Evolutionary conservation across 2,329 filamentous ascomycete genomes (phyloP).

Genomic region (Alternaria arborescens): DNA sequence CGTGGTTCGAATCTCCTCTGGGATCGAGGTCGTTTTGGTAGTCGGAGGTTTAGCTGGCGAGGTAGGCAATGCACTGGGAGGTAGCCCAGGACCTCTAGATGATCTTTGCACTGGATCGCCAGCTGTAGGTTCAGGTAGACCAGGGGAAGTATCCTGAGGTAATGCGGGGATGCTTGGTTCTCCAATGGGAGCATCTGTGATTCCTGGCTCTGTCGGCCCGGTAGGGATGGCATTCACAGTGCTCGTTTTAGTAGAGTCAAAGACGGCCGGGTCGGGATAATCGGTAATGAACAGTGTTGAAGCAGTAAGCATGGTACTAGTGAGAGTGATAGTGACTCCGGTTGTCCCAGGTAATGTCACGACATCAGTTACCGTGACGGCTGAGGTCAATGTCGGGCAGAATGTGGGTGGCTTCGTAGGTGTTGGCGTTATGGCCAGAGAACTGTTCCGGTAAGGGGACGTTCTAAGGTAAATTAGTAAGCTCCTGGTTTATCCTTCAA

Average conservation of each 20-base stretch:
- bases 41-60: not conserved
- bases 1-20: not conserved
- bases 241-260: not conserved
- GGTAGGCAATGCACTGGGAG: not conserved
- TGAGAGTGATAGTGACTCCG: not conserved
- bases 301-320: not conserved
- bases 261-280: not conserved
- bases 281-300: not conserved
- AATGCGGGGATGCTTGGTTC: not conserved
- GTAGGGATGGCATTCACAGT: not conserved
- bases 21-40: not conserved
- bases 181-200: accelerated
- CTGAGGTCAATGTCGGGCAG: not conserved
- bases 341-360: not conserved
- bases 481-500: not conserved
- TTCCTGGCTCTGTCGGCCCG: not conserved
- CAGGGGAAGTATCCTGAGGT: not conserved
- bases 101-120: not conserved
- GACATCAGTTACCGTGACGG: not conserved
- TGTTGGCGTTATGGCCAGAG: not conserved
- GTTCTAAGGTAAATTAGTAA: not conserved
- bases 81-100: not conserved
- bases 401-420: not conserved
- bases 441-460: not conserved
- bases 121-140: not conserved